A percentile compares a stretch with the other conserved stretches of the same genome.
phyloP scores from a whole-genome alignment of 140 eudicot genomes.

The Oenanthe javanica region DNA sequence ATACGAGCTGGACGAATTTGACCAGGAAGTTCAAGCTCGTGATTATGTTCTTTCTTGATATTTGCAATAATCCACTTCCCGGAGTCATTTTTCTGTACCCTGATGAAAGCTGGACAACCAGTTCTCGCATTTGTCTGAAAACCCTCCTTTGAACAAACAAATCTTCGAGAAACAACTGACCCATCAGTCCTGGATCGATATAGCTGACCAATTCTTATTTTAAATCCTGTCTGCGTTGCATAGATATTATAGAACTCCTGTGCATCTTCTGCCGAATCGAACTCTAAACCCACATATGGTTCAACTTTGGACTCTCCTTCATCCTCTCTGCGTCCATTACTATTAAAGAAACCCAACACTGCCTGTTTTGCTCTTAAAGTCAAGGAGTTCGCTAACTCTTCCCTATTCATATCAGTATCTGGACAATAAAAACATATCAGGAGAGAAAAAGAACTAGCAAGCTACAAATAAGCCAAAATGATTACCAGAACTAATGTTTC shows the following conservation, averaged over 20 bases:
- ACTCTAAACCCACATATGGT: conserved; percentile 15
- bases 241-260: conserved; percentile 15
- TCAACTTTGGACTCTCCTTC: conserved; percentile 16
- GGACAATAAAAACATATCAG: not conserved
- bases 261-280: conserved; percentile 16
- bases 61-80: conserved; percentile 14
- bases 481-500: not conserved
- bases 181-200: conserved; percentile 16
- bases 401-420: conserved; percentile 18
- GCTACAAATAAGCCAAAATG: not conserved
- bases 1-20: conserved; percentile 10
- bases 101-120: conserved; percentile 14
- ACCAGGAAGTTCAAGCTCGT: conserved; percentile 14
- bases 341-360: not conserved
- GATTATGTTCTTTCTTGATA: conserved; percentile 8
- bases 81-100: conserved; percentile 17
- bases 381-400: conserved; percentile 8
- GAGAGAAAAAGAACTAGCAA: not conserved
- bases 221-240: conserved; percentile 8
- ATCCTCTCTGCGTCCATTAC: conserved; percentile 8
- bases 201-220: conserved; percentile 13
- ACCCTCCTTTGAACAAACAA: conserved; percentile 15
- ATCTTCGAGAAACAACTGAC: conserved; percentile 10
- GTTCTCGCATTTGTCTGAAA: conserved; percentile 11
- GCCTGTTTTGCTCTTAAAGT: conserved; percentile 9